Evolutionary conservation across 495 filamentous ascomycete genomes (phyloP).

Genomic region (Letharia columbiana): DNA sequence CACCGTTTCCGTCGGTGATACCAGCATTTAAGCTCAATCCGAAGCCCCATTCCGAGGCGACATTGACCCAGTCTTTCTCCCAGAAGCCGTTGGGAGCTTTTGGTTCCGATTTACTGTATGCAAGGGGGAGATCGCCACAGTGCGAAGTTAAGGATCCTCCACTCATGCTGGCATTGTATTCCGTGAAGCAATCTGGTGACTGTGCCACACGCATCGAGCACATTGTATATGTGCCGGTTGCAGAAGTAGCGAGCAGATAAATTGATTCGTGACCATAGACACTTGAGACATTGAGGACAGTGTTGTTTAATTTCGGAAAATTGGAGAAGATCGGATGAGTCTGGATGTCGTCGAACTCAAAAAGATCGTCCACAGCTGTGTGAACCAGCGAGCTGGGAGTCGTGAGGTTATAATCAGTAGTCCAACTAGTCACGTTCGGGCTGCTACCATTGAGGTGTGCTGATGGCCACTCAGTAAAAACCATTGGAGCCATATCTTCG

Average conservation of each 20-base stretch:
- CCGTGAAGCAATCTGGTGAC: constrained; percentile 52
- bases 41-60: constrained; percentile 49
- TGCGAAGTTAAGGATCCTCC: constrained; percentile 45
- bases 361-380: constrained; percentile 60
- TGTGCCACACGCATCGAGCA: constrained; percentile 53
- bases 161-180: constrained; percentile 47
- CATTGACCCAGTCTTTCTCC: constrained; percentile 47
- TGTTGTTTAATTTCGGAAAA: constrained; percentile 53
- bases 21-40: constrained; percentile 53
- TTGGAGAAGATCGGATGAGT: constrained; percentile 57
- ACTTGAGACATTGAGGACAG: constrained; percentile 52
- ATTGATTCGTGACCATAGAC: constrained; percentile 40
- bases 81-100: constrained; percentile 30
- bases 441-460: constrained; percentile 31
- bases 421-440: constrained; percentile 33
- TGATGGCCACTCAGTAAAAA: constrained; percentile 48
- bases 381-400: constrained; percentile 40
- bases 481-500: constrained; percentile 50
- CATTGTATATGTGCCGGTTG: constrained; percentile 44
- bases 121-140: constrained; percentile 47
- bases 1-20: constrained; percentile 47
- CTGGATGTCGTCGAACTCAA: constrained; percentile 50
- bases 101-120: constrained; percentile 40
- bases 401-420: constrained; percentile 2
- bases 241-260: constrained; percentile 54